Conservation (phyloP, 2,329 filamentous ascomycete species). For the Penicillium sp. region DNA sequence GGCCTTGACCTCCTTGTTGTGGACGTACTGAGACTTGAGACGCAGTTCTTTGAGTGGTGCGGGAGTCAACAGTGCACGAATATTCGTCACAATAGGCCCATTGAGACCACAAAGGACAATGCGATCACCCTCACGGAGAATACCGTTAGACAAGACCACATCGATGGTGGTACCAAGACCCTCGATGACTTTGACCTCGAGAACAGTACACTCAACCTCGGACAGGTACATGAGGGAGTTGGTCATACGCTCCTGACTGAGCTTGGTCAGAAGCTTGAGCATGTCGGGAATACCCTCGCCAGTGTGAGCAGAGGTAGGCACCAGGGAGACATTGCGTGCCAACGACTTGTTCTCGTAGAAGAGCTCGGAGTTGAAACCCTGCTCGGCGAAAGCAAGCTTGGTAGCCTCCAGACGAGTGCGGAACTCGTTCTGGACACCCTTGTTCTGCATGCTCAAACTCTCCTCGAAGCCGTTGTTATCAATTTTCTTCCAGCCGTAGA, state of each 20-base stretch:
- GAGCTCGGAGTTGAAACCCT: slow-evolving; percentile 96
- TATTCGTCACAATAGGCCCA: slow-evolving; percentile 91
- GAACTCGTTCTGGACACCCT: slow-evolving; percentile 93
- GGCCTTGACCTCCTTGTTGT: slow-evolving; percentile 99
- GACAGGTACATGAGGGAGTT: slow-evolving; percentile 97
- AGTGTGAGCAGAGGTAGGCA: slow-evolving; percentile 97
- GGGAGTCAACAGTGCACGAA: slow-evolving; percentile 89
- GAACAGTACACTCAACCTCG: slow-evolving; percentile 94
- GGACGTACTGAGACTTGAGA: slow-evolving; percentile 93
- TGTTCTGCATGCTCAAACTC: slow-evolving; percentile 84
- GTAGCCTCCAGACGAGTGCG: slow-evolving; percentile 84
- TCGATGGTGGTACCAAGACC: slow-evolving; percentile 99
- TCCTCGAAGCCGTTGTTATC: slow-evolving; percentile 99
- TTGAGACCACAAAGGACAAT: slow-evolving; percentile 97
- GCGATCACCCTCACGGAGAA: slow-evolving; percentile 88
- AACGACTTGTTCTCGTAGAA: slow-evolving; percentile 99
- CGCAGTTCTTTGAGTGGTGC: slow-evolving; percentile 91
- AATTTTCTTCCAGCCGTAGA: slow-evolving; percentile 98
- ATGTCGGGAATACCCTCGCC: slow-evolving; percentile 99
- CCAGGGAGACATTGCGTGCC: slow-evolving; percentile 90
- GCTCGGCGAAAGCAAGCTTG: slow-evolving; percentile 91
- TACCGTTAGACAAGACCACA: slow-evolving; percentile 93
- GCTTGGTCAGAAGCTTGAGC: slow-evolving; percentile 88
- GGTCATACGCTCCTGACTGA: slow-evolving; percentile 97
- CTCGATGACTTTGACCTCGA: slow-evolving; percentile 99